phyloP scores from a whole-genome alignment of 495 filamentous ascomycete genomes.

The Apodospora peruviana region DNA sequence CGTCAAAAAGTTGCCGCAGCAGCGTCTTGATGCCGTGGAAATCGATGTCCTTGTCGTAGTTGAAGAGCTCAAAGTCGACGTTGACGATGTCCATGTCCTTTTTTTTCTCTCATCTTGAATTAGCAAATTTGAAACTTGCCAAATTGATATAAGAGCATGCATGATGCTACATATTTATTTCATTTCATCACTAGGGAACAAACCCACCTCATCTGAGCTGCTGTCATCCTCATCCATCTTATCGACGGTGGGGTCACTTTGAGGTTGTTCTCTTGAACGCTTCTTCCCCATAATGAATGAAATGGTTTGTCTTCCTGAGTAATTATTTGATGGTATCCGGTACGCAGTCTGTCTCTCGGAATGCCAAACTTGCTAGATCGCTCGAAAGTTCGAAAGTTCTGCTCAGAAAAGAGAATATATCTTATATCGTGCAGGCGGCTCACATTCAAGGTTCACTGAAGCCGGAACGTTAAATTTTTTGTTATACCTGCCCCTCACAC shows the following conservation, averaged over 20 bases:
- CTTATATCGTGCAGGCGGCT: too few species aligned
- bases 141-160: neutral
- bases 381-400: too few species aligned
- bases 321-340: neutral
- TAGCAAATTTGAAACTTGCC: neutral
- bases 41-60: slow-evolving; percentile 82
- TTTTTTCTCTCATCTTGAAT: neutral
- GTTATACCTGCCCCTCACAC: slow-evolving; percentile 7
- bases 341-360: too few species aligned
- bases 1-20: slow-evolving; percentile 88
- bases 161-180: too few species aligned
- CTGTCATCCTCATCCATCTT: slow-evolving; percentile 42
- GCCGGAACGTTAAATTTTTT: slow-evolving; percentile 2
- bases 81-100: slow-evolving; percentile 87
- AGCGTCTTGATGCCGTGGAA: slow-evolving; percentile 93
- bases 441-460: too few species aligned
- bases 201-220: slow-evolving; percentile 31
- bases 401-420: too few species aligned
- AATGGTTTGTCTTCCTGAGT: neutral
- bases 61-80: slow-evolving; percentile 98
- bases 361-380: too few species aligned
- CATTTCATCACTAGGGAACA: neutral
- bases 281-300: slow-evolving; percentile 41
- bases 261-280: slow-evolving; percentile 38
- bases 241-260: slow-evolving; percentile 31